Base-by-base conservation (phyloP, 2,329 filamentous ascomycete genomes). In the Metarhizium robertsii region DNA sequence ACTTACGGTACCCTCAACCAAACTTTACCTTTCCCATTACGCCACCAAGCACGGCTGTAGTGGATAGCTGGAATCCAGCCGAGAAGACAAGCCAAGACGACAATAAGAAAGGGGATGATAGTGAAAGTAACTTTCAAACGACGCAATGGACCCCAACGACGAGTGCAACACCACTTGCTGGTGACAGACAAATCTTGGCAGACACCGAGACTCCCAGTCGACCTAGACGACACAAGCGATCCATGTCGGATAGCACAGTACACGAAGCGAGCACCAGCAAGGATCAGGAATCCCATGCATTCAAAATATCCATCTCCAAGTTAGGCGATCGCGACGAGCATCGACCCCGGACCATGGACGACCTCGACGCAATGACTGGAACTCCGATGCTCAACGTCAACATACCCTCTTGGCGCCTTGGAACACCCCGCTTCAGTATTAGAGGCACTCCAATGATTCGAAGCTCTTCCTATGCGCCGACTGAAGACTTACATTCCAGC, bases 371-470 rank as follows among this genome's bases (percentile, higher is more conserved):
- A 13, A 62, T 69, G 18, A 65, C 67, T 45, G 45, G 32, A 13
- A 70, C 75, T 43, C 84, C 82, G 13, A 72, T 84, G 40, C 75
- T 95, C 52, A 82, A 91, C 61, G 80, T 92, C 47, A 78, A 84
- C 25, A 95, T 96, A 52, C 91, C 92, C 40, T 86, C 88, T 55
- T 95, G 92, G 77, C 85, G 86, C 61, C 75, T 96, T 56, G 92
- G 91, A 13, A 88, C 86, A 1, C 90, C 90, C 18, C 83, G 84
- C 57, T 95, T 96, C 69, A 92, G 87, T 60, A 73, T 81, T 53
- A 80, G 81, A 62, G 90, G 90, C 11, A 91, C 87, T 2, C 84
- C 89, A 2, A 80, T 90, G 59, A 76, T 96, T 60, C 85, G 88
- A 58, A 88, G 85, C 61, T 95, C 92, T n/a, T 85, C 87, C 16